phyloP scores from a whole-genome alignment of 148 eudicot genomes.

The Arbutus unedo region DNA sequence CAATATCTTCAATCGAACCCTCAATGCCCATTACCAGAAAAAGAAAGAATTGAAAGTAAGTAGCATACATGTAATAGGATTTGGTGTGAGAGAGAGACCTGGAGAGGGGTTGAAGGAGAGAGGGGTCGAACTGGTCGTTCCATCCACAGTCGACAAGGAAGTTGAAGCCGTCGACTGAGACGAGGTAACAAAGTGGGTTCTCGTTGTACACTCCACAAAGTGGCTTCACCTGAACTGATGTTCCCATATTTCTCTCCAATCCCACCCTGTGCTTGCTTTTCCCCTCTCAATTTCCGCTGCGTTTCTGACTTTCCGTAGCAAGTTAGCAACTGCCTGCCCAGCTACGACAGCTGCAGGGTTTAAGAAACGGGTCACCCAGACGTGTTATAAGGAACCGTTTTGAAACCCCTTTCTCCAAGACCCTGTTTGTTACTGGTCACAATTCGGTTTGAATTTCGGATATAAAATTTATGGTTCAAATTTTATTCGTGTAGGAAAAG shows the following conservation, averaged over 20 bases:
- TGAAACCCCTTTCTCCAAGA: not conserved
- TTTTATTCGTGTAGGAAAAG: no score
- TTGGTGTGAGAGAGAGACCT: constrained; percentile 33
- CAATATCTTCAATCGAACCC: not conserved
- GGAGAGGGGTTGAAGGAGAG: constrained; percentile 85
- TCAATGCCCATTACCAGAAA: not conserved
- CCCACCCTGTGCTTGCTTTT: no score
- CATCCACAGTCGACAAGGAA: constrained; percentile 91
- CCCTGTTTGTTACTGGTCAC: no score
- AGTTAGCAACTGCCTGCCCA: not conserved
- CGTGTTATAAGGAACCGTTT: not conserved
- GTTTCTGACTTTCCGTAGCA: no score
- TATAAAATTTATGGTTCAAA: no score
- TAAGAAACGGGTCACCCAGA: no score
- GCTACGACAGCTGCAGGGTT: not conserved
- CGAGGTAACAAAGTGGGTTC: constrained; percentile 82
- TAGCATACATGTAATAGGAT: not conserved
- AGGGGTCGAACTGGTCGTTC: constrained; percentile 85
- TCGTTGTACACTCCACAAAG: constrained; percentile 87
- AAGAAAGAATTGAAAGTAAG: not conserved
- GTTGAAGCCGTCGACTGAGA: constrained; percentile 88
- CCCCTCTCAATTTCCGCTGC: not conserved
- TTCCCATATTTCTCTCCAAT: constrained; percentile 56
- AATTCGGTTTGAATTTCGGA: no score
- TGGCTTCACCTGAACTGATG: constrained; percentile 91